Evolutionary conservation across 768 basidiomycete genomes (phyloP).

Genomic region (Lactarius deliciosus): DNA sequence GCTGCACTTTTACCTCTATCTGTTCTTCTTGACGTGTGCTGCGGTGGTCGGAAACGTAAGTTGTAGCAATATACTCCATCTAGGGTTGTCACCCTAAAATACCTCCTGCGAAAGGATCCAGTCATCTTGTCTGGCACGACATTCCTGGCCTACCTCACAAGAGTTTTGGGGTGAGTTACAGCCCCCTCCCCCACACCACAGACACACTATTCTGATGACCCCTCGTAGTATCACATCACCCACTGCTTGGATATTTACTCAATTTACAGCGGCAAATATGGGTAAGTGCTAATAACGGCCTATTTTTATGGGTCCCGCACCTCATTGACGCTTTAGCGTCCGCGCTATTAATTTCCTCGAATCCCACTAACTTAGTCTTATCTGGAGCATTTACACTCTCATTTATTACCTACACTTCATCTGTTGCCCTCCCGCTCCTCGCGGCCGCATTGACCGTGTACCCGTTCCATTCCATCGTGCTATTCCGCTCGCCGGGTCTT

Average conservation of each 20-base stretch:
- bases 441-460: slow-evolving; percentile 60
- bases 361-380: slow-evolving; percentile 93
- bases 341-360: slow-evolving; percentile 72
- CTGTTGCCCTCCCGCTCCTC: slow-evolving; percentile 79
- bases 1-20: slow-evolving; percentile 79
- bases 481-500: slow-evolving; percentile 56
- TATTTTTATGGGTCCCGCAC: background rate
- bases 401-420: slow-evolving; percentile 76
- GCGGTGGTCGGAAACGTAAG: slow-evolving; percentile 75
- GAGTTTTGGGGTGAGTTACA: slow-evolving; percentile 47
- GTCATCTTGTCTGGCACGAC: slow-evolving; percentile 90
- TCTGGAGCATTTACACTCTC: slow-evolving; percentile 82
- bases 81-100: background rate
- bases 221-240: slow-evolving; percentile 41
- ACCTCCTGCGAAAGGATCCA: slow-evolving; percentile 53
- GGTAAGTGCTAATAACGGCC: slow-evolving; percentile 45
- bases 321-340: slow-evolving; percentile 38
- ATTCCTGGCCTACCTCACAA: slow-evolving; percentile 86
- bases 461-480: slow-evolving; percentile 51
- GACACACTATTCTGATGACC: too few relatives aligned
- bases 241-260: slow-evolving; percentile 67
- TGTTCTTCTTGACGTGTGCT: slow-evolving; percentile 76
- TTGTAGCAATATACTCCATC: background rate
- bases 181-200: background rate
- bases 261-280: slow-evolving; percentile 79